These are phyloP conservation scores for Eucalyptus melliodora DNA, from an alignment of 345 rosid species.

Conservation along the genomic window DNA sequence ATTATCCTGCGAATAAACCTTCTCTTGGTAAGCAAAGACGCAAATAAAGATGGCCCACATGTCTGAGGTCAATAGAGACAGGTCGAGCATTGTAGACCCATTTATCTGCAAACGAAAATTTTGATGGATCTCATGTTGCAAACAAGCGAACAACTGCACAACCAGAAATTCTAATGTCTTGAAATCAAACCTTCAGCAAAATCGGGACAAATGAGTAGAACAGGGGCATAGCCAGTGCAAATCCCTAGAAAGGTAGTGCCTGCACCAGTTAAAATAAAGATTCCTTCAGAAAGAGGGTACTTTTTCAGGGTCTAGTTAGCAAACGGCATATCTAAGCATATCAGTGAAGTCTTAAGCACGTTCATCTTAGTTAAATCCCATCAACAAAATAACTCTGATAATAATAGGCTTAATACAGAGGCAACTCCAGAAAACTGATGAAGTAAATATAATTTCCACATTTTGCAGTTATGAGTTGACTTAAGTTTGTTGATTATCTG, in stretches of 20 bases:
- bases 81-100: conserved; percentile 86
- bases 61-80: conserved; percentile 83
- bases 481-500: too few species aligned
- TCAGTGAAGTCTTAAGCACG: too few species aligned
- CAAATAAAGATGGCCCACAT: conserved; percentile 95
- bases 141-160: background rate
- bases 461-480: too few species aligned
- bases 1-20: conserved; percentile 18
- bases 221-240: conserved; percentile 46
- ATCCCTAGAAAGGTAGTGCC: conserved; percentile 56
- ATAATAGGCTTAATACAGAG: too few species aligned
- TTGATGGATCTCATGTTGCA: background rate
- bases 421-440: too few species aligned
- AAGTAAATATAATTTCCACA: too few species aligned
- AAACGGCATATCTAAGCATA: too few species aligned
- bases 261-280: conserved; percentile 6
- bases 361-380: too few species aligned
- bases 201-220: conserved; percentile 74
- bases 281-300: background rate
- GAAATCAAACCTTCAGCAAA: conserved; percentile 55
- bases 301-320: too few species aligned
- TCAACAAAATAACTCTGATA: too few species aligned
- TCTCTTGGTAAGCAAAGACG: conserved; percentile 73
- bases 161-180: background rate
- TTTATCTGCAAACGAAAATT: conserved; percentile 25